These are phyloP conservation scores for Pachysolen tannophilus DNA, from an alignment of 805 yeast genomes.

Conservation along the genomic window DNA sequence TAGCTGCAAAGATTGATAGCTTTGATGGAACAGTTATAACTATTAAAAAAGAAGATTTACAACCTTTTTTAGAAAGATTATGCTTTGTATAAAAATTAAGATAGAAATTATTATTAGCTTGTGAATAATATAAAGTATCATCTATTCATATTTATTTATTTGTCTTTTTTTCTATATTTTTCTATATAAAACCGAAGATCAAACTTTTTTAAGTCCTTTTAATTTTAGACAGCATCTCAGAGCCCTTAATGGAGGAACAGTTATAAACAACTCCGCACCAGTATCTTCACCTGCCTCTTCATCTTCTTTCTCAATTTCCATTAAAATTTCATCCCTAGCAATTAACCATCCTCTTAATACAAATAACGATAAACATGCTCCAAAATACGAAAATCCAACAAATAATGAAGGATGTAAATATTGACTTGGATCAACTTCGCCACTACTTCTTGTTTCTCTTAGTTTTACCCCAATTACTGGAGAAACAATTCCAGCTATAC, in stretches of 20 bases:
- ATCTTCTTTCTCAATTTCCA: conserved; percentile 15
- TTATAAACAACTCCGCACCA: conserved; percentile 12
- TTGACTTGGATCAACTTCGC: conserved; percentile 32
- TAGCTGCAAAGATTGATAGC: conserved; percentile 85
- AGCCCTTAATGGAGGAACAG: conserved; percentile 6
- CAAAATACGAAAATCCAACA: conserved; percentile 48
- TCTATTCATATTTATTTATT: no score
- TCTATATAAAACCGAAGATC: no score
- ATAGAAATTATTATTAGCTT: no score
- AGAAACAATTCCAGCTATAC: conserved; percentile 42
- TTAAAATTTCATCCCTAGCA: conserved; percentile 33
- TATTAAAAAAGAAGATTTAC: conserved; percentile 76
- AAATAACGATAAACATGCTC: conserved; percentile 32
- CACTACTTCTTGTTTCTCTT: conserved; percentile 23
- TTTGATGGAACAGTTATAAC: conserved; percentile 93
- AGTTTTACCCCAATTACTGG: conserved; percentile 54
- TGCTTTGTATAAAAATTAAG: conserved; percentile 6
- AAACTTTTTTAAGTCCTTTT: neutral
- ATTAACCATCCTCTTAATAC: conserved; percentile 48
- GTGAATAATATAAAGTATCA: no score
- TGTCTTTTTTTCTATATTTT: no score
- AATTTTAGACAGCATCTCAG: conserved; percentile 3
- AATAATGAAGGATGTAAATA: conserved; percentile 49
- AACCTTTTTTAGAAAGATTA: conserved; percentile 78
- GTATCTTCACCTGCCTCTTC: conserved; percentile 18